Evolutionary conservation across 1,284 basidiomycete species (phyloP), one percentile per base, ranked within the genome.

Genomic region (Malassezia slooffiae): DNA sequence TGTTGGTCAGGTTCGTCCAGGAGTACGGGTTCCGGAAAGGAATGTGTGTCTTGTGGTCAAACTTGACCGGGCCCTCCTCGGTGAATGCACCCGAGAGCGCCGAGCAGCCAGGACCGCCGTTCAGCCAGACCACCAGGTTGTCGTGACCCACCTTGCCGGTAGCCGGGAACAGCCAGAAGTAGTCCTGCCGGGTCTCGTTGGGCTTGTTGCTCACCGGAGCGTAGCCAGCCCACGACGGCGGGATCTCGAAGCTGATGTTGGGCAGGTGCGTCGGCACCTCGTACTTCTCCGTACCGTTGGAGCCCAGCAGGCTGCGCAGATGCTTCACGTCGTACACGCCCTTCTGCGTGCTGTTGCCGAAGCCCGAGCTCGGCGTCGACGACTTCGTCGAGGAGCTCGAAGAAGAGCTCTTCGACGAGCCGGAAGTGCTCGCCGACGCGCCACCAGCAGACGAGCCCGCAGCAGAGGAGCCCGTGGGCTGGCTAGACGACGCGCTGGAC

Each of bases 141-240:
- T 85, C 79, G 11, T 76, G 60, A 43, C 78, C 81, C 10, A 79
- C 80, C 58, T 79, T 71, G 8, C 80, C 80, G 5, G 80, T 80
- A 1, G 82, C 79, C 31, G 83, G 83, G 72, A 84, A 85, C 70
- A 84, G 81, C 85, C 83, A 86, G 71, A 87, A 86, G 74, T 82
- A 86, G 8, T 85, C 74, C 74, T 85, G 50, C 5, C 58, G 50
- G 12, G 37, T 42, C 35, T 60, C 54, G 21, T 55, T 34, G 6
- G 43, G 20, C 12, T 45, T 30, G 9, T 37, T 32, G 33, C 44
- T 50, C 47, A 64, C 58, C 2, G 59, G 61, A 28, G 60, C 13
- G 23, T 57, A 22, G 11, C 61, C 61, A 13, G 55, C 61, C 40
- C 58, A 64, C 16, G 55, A 58, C 16, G 55, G 54, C 16, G 48